These are phyloP conservation scores for Ceratocystiopsis minuta DNA, from an alignment of 2,329 filamentous ascomycete species.

Conservation along the genomic window DNA sequence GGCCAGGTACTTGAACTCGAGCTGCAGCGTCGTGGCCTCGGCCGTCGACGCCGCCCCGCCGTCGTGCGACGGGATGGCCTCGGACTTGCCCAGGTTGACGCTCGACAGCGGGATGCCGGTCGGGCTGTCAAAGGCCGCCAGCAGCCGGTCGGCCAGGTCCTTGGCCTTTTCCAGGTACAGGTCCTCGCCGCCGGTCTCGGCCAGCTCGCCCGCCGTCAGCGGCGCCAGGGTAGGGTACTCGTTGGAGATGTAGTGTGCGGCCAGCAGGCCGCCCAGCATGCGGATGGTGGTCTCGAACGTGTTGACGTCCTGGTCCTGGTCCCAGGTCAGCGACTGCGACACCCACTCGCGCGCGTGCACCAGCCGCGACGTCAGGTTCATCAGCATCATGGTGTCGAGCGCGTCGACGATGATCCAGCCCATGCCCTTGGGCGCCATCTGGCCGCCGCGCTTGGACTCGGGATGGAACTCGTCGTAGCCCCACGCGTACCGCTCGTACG, in stretches of 20 bases:
- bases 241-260: slow-evolving; percentile 86
- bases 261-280: slow-evolving; percentile 84
- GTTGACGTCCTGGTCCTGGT: slow-evolving; percentile 88
- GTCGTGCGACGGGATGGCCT: slow-evolving; percentile 64
- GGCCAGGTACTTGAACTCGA: slow-evolving; percentile 93
- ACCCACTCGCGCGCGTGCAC: slow-evolving; percentile 82
- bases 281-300: slow-evolving; percentile 97
- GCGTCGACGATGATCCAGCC: slow-evolving; percentile 98
- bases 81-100: slow-evolving; percentile 62
- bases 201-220: slow-evolving; percentile 45
- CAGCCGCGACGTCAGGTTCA: slow-evolving; percentile 83
- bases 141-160: slow-evolving; percentile 72
- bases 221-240: slow-evolving; percentile 65
- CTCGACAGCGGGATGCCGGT: slow-evolving; percentile 84
- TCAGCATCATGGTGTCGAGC: slow-evolving; percentile 90
- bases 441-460: slow-evolving; percentile 54
- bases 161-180: slow-evolving; percentile 91
- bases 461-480: slow-evolving; percentile 82
- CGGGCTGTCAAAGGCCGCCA: slow-evolving; percentile 72
- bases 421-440: slow-evolving; percentile 78
- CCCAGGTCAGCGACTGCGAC: slow-evolving; percentile 59
- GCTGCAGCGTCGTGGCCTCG: slow-evolving; percentile 78
- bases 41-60: slow-evolving; percentile 82
- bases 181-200: slow-evolving; percentile 62
- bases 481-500: slow-evolving; percentile 87